These are phyloP conservation scores for Hymenoscyphus repandus DNA, from an alignment of 2,329 filamentous ascomycete species.

Conservation along the genomic window DNA sequence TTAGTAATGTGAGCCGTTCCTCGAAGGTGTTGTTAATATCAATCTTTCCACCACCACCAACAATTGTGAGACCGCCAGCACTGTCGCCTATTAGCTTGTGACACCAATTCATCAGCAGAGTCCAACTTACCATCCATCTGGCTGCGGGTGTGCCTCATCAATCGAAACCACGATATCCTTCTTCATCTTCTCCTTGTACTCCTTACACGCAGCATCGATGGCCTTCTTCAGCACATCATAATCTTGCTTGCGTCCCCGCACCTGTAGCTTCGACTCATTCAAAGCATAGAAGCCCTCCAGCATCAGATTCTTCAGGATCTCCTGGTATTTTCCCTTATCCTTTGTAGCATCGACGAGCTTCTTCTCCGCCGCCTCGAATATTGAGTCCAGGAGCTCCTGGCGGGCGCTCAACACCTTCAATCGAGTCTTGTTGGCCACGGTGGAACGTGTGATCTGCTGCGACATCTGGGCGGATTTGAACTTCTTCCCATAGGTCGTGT, in stretches of 20 bases:
- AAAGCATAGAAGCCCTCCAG: conserved; percentile 88
- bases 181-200: conserved; percentile 76
- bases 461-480: conserved; percentile 98
- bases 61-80: conserved; percentile 73
- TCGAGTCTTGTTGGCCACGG: conserved; percentile 91
- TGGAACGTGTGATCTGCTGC: conserved; percentile 97
- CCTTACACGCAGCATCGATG: conserved; percentile 66
- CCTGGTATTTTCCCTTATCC: conserved; percentile 70
- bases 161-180: conserved; percentile 65
- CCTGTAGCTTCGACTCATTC: conserved; percentile 68
- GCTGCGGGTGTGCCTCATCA: conserved; percentile 73
- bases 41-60: conserved; percentile 86
- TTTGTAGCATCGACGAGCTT: conserved; percentile 62
- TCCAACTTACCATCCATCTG: conserved; percentile 72
- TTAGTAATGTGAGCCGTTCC: conserved; percentile 77
- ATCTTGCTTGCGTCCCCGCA: conserved; percentile 78
- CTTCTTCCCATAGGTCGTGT: conserved; percentile 93
- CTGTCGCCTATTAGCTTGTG: conserved; percentile 41
- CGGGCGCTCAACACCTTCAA: conserved; percentile 81
- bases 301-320: conserved; percentile 71
- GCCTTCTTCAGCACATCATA: conserved; percentile 71
- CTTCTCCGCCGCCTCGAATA: conserved; percentile 77
- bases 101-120: background rate
- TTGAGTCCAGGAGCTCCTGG: conserved; percentile 83
- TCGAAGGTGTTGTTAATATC: conserved; percentile 99